Base-by-base conservation (phyloP, 805 yeast species). In the Ogataea saltuana region DNA sequence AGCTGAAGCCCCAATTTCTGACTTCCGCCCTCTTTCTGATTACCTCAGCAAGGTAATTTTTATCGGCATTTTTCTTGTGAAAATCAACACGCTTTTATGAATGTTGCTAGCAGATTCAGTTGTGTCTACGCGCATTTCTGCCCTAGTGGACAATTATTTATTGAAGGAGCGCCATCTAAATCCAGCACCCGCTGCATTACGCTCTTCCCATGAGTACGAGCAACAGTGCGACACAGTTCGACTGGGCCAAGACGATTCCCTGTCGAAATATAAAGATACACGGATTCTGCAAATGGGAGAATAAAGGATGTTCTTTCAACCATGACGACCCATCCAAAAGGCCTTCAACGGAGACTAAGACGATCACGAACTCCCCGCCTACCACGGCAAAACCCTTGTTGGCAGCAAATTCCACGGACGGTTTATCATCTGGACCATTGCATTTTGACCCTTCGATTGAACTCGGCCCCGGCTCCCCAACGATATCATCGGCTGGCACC, bases 231-330 rank as follows among this genome's bases (percentile, higher is more conserved):
- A 31, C 56, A 4, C 75, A 75, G 54, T 67, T 69, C 44, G 81
- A 78, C 33, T 67, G 77, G 60, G 89, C 90, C 6, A 83, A 78
- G 62, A 82, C 81, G 46, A 82, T 88, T 21, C 89, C 85, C 43
- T 88, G 96, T 66, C 76, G 89, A 61, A 88, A 88, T 56, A 81
- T 88, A 42, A 78, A 83, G 36, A 86, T 87, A 25, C 88, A 88
- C 68, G 97, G 96, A 3, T 87, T 76, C 56, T 88, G 97, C 70
- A 87, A 87, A 61, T 88, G 77, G 66, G 89, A 86, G 55, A 84
- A 85, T 53, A 88, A 87, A 56, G 96, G 96, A 9, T 88, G 96
- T 60, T 84, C 83, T 2, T 88, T 87, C 59, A 80, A 78, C 39
- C 95, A 87, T 61, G 84, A 76, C 45, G 65, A 60, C 29, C 70